These are phyloP conservation scores for Coniophora puteana DNA, from an alignment of 1,284 basidiomycete genomes.

Conservation along the genomic window DNA sequence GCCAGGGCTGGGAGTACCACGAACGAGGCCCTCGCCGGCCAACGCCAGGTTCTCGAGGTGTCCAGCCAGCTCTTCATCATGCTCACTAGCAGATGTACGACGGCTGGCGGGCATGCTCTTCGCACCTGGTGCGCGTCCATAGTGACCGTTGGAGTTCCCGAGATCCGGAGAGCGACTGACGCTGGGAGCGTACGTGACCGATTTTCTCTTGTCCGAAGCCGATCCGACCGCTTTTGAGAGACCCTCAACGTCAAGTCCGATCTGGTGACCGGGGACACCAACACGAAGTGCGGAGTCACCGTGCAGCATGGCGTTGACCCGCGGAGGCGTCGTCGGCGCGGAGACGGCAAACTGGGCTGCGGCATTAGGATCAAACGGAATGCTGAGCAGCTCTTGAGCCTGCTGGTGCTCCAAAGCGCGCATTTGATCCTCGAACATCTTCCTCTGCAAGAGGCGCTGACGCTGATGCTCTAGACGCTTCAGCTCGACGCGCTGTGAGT, in stretches of 20 bases:
- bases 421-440: slow-evolving; percentile 93
- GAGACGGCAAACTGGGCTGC: slow-evolving; percentile 74
- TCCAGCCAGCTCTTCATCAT: slow-evolving; percentile 74
- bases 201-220: slow-evolving; percentile 74
- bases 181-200: slow-evolving; percentile 77
- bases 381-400: slow-evolving; percentile 74
- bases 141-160: slow-evolving; percentile 45
- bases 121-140: slow-evolving; percentile 63
- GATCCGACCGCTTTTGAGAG: slow-evolving; percentile 64
- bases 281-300: slow-evolving; percentile 47
- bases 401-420: slow-evolving; percentile 88
- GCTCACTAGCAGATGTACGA: slow-evolving; percentile 75
- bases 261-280: too few species aligned
- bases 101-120: slow-evolving; percentile 88
- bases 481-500: slow-evolving; percentile 73
- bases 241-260: slow-evolving; percentile 54
- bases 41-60: slow-evolving; percentile 69
- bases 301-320: slow-evolving; percentile 62
- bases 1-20: slow-evolving; percentile 48
- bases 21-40: slow-evolving; percentile 52
- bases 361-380: slow-evolving; percentile 57
- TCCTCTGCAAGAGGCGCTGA: slow-evolving; percentile 80
- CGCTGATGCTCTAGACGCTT: slow-evolving; percentile 90
- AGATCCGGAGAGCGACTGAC: slow-evolving; percentile 70
- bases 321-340: slow-evolving; percentile 79